Conservation (phyloP, 306 rosid genomes). For the Rosa rugosa region DNA sequence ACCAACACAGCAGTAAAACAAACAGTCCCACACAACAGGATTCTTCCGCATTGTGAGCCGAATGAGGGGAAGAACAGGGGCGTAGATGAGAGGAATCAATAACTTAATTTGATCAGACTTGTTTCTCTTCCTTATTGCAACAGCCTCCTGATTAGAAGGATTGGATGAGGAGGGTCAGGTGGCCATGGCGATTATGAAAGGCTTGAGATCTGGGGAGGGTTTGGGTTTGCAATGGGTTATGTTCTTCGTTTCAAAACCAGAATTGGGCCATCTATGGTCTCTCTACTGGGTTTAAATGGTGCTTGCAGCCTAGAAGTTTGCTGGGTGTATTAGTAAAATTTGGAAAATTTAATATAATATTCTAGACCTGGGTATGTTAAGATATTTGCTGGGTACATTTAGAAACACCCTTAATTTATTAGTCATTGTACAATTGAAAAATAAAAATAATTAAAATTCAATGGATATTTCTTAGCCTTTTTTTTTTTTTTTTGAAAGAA, state of each 20-base stretch:
- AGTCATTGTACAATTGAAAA: no score
- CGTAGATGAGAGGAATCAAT: conserved; percentile 80
- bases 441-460: no score
- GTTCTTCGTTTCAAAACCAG: neutral
- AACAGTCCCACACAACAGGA: conserved; percentile 85
- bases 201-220: conserved; percentile 15
- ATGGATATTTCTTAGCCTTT: no score
- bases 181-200: conserved; percentile 42
- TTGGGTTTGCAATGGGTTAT: neutral
- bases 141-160: conserved; percentile 56
- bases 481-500: no score
- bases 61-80: conserved; percentile 88
- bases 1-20: conserved; percentile 69
- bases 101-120: conserved; percentile 71
- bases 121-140: conserved; percentile 48
- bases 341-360: no score
- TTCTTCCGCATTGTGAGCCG: conserved; percentile 67
- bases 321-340: no score
- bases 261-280: neutral
- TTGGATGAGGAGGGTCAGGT: conserved; percentile 47
- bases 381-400: no score
- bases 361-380: no score
- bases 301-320: no score
- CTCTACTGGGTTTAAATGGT: neutral
- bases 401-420: no score